Percentiles rank a stretch among this genome's conserved stretches.
These are phyloP conservation scores for Sphaerulina musiva DNA, from an alignment of 2,329 filamentous ascomycete species.

Conservation along the genomic window DNA sequence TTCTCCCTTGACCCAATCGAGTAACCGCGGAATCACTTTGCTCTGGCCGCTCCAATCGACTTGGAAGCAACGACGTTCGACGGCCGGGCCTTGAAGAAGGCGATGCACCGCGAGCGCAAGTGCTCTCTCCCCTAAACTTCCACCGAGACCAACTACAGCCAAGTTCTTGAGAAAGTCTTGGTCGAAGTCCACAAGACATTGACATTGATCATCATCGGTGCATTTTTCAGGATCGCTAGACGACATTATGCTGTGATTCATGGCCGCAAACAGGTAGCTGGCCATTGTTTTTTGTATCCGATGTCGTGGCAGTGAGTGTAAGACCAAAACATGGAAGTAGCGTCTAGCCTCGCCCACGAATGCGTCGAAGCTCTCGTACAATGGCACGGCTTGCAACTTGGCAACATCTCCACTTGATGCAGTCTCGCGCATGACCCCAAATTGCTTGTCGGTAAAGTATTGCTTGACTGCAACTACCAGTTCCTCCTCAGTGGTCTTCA, in stretches of 20 bases:
- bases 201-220: conserved; percentile 38
- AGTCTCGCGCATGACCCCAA: neutral
- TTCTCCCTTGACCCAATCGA: conserved; percentile 61
- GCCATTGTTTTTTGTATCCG: conserved; percentile 25
- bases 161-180: conserved; percentile 35
- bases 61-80: conserved; percentile 54
- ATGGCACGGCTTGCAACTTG: too few species aligned
- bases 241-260: conserved; percentile 19
- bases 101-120: conserved; percentile 66
- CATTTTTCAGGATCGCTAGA: conserved; percentile 29
- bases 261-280: conserved; percentile 23
- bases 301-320: conserved; percentile 27
- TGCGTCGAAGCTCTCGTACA: neutral
- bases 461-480: conserved; percentile 34
- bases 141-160: conserved; percentile 59
- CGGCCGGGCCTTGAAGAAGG: conserved; percentile 55
- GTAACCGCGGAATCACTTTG: conserved; percentile 54
- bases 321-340: conserved; percentile 23
- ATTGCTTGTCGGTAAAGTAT: conserved; percentile 27
- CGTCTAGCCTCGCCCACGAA: conserved; percentile 14
- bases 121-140: conserved; percentile 61
- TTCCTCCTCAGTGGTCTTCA: conserved; percentile 34
- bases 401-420: too few species aligned
- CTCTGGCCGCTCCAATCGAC: conserved; percentile 54
- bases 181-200: conserved; percentile 23